Evolutionary conservation across 306 rosid genomes (phyloP), one percentile per base, ranked within the genome.

Genomic region (Oxytropis ochrocephala): DNA sequence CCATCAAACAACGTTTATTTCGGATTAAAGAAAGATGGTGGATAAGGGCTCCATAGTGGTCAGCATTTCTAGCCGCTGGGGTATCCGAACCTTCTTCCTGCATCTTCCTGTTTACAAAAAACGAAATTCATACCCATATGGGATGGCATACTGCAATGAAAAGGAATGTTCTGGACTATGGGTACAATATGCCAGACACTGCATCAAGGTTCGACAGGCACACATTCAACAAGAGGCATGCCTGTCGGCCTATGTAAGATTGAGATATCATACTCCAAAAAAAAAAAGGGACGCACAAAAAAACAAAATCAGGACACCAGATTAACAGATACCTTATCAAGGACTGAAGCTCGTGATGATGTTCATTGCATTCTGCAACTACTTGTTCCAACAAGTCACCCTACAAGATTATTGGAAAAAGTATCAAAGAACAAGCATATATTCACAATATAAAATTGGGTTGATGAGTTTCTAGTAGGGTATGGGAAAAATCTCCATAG

Each of bases 1-100:
- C 91, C 88, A 87, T 79, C 39, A 93, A 81, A 75, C 96, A 88
- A 63, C 94, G 97, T 71, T 93, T 93, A 74, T 93, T 90, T 51
- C 97, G 90, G 74, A 84, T 93, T 74, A 93, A 67, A 69, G 98
- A 52, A 59, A 93, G 91, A 85, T 90, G 98, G 69, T 90, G 98
- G 75, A 88, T 74, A 53, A 93, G 96, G 5, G 96, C 85, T 24
- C 97, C 98, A 13, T 75, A 84, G 67, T 93, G 96, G 51, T 93
- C 98, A 35, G 89, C 83, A 74, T 88, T 88, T 83, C 83, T 90
- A 42, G 87, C 77, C n/a, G 96, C 88, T 73, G 86, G 88, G 12
- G 88, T 76, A 85, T 93, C 93, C 84, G 85, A 76, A 68, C 93
- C 97, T 68, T 87, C 88, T 63, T 90, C 96, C 73, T 93, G 90